Evolutionary conservation across 352 stramenopile species (phyloP).

Genomic region (Phytophthora podocarpi): DNA sequence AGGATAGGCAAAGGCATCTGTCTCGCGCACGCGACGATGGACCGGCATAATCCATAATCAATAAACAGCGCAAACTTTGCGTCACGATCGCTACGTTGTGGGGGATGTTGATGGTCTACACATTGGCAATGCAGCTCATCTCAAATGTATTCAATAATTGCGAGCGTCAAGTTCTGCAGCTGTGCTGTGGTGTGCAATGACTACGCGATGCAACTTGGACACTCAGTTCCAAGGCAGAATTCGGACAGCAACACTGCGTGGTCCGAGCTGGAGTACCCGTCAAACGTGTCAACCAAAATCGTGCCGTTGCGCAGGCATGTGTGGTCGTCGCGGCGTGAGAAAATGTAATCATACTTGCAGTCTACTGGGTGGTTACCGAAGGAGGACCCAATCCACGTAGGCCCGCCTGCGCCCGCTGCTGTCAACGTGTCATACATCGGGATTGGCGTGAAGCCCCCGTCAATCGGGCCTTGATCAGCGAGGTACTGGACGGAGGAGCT

Average conservation of each 20-base stretch:
- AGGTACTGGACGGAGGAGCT: conserved; percentile 54
- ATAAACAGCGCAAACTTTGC: conserved; percentile 5
- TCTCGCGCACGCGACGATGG: too few species aligned
- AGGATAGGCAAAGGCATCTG: too few species aligned
- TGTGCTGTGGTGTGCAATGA: not conserved
- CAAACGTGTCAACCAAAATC: conserved; percentile 56
- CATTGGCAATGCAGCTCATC: not conserved
- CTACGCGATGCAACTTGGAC: conserved; percentile 37
- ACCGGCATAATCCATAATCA: too few species aligned
- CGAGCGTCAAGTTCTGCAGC: not conserved
- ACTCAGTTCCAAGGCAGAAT: conserved; percentile 61
- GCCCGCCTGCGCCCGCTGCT: conserved; percentile 38
- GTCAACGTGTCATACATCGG: conserved; percentile 70
- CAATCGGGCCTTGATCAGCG: conserved; percentile 21
- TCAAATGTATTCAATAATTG: conserved; percentile 2
- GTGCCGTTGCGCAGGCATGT: conserved; percentile 46
- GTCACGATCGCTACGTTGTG: not conserved
- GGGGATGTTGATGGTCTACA: not conserved
- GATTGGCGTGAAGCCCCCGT: conserved; percentile 41
- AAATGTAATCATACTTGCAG: conserved; percentile 77
- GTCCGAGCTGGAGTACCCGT: conserved; percentile 62
- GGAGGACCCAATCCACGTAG: conserved; percentile 68
- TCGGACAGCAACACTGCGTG: conserved; percentile 62
- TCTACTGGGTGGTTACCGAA: conserved; percentile 38
- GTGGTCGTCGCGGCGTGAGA: conserved; percentile 49